Evolutionary conservation across 2,329 filamentous ascomycete genomes (phyloP).

Genomic region (Beauveria pseudobassiana): DNA sequence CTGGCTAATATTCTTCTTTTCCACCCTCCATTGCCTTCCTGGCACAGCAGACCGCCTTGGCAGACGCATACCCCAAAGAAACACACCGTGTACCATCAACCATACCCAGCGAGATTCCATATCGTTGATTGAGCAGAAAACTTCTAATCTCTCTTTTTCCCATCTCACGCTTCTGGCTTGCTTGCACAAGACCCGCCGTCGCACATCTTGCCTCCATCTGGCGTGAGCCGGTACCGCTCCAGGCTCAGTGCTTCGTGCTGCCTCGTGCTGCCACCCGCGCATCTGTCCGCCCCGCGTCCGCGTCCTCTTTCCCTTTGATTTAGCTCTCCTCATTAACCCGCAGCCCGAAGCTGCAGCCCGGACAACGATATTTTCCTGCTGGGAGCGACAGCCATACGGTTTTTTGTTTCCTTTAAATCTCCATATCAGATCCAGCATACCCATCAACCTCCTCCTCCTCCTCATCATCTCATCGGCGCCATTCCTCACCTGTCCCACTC

Average conservation of each 20-base stretch:
- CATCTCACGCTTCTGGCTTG: neutral
- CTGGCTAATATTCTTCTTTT: no score
- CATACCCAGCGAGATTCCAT: neutral
- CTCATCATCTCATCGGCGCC: neutral
- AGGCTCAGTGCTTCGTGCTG: neutral
- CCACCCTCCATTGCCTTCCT: no score
- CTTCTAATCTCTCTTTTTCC: neutral
- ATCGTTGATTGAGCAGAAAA: neutral
- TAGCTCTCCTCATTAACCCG: no score
- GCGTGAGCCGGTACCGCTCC: neutral
- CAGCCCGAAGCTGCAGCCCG: no score
- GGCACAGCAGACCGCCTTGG: no score
- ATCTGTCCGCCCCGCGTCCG: no score
- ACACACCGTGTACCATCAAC: no score
- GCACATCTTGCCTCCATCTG: neutral
- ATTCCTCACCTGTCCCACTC: neutral
- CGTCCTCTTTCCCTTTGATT: neutral
- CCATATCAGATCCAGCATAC: neutral
- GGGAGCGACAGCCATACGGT: neutral
- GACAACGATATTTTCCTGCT: neutral
- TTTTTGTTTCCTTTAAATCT: neutral
- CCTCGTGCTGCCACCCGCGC: neutral
- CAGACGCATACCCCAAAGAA: no score
- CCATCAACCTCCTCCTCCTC: neutral
- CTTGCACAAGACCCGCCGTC: neutral